Base-by-base conservation (phyloP, 306 rosid genomes). In the Purshia tridentata region DNA sequence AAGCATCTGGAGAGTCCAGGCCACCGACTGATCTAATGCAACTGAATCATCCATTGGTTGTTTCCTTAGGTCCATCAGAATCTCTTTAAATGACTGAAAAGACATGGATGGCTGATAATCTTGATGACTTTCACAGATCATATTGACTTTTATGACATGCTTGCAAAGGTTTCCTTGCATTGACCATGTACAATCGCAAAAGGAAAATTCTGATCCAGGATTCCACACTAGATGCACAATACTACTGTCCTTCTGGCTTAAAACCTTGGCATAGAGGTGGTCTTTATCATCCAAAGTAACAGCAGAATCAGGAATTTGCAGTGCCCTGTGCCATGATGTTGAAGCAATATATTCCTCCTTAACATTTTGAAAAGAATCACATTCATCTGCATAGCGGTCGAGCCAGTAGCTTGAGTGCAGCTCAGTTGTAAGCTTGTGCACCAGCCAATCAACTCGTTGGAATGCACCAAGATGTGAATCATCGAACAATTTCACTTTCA, bases 381-480 rank as follows among this genome's bases (percentile, higher is more conserved):
- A 89, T 78, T 94, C 97, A 65, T 94, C 99, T 54, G 99, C 96
- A 66, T 78, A 89, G 49, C 91, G 95, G 72, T 91, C 96, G 63
- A 94, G 93, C 92, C 92, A 94, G 78, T 85, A 91, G 86, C 96
- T 84, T 37, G 96, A 94, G 85, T 91, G 97, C 81, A 94, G 80
- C 77, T 94, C 96, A 6, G 95, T 91, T 54, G 97, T 94, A 70
- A 93, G 78, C 90, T 89, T 93, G 86, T 93, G 96, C 64, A 89
- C 98, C 65, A 89, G 82, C 97, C 97, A 91, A 78, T 94, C 98
- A n/a, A 91, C 96, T 84, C 98, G 86, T 83, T 86, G 94, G 48
- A 91, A 81, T 4, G 97, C 97, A 76, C 98, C 95, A 42, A 94
- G 92, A 87, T 94, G 96, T 2, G 98, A 86, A 86, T 94, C 96